Evolutionary conservation across 208 protist genomes (phyloP).

Genomic region (Angomonas ambiguus): DNA sequence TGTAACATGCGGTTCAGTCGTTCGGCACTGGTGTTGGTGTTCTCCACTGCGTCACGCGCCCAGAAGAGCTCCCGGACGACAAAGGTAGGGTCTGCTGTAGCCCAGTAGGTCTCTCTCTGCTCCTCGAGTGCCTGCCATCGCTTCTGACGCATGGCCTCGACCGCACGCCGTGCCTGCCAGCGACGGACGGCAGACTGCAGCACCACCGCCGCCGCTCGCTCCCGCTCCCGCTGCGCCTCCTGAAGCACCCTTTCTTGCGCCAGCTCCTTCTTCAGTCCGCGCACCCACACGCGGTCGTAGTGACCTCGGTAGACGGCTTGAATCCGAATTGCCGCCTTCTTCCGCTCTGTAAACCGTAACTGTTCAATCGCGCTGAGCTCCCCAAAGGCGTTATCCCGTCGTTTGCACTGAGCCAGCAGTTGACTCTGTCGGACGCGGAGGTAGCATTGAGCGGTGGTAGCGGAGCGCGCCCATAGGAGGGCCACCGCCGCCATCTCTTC

Average conservation of each 20-base stretch:
- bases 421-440: constrained; percentile 37
- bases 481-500: constrained; percentile 50
- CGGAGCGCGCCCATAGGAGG: constrained; percentile 51
- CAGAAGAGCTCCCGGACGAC: constrained; percentile 87
- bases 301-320: constrained; percentile 73
- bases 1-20: constrained; percentile 21
- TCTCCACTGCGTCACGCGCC: constrained; percentile 41
- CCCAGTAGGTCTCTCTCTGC: constrained; percentile 33
- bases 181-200: constrained; percentile 69
- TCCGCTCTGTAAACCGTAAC: constrained; percentile 41
- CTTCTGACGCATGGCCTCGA: constrained; percentile 19
- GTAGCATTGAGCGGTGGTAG: constrained; percentile 44
- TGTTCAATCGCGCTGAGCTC: constrained; percentile 41
- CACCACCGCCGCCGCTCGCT: constrained; percentile 43
- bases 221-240: constrained; percentile 25
- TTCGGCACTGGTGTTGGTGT: constrained; percentile 31
- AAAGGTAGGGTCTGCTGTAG: constrained; percentile 49
- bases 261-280: constrained; percentile 40
- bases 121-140: constrained; percentile 27
- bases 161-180: constrained; percentile 28
- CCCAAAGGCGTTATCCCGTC: constrained; percentile 27
- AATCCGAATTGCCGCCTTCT: constrained; percentile 56
- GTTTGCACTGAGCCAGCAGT: constrained; percentile 15
- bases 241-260: constrained; percentile 33
- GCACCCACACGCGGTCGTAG: constrained; percentile 71